phyloP scores from a whole-genome alignment of 768 basidiomycete species.

The Lactarius indigo region DNA sequence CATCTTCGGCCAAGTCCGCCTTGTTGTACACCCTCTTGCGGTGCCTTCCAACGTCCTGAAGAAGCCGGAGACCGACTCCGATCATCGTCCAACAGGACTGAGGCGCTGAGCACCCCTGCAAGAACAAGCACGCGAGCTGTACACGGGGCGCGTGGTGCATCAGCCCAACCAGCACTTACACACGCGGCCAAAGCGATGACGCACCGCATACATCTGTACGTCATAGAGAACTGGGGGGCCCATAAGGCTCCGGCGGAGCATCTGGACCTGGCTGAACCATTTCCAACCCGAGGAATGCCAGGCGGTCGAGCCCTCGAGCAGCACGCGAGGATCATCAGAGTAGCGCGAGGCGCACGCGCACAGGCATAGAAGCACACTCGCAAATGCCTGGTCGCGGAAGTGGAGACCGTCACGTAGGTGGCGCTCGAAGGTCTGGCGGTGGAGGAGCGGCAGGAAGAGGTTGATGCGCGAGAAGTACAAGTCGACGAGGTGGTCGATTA shows the following conservation, averaged over 20 bases:
- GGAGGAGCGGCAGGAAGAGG: constrained; percentile 44
- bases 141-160: constrained; percentile 17
- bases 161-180: constrained; percentile 27
- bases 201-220: constrained; percentile 62
- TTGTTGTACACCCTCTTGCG: constrained; percentile 42
- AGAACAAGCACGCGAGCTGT: constrained; percentile 38
- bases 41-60: constrained; percentile 77
- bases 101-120: constrained; percentile 44
- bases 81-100: constrained; percentile 55
- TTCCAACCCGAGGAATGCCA: constrained; percentile 43
- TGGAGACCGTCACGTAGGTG: constrained; percentile 39
- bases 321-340: constrained; percentile 50
- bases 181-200: constrained; percentile 31
- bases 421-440: constrained; percentile 44
- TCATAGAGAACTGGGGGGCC: constrained; percentile 60
- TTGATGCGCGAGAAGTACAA: constrained; percentile 47
- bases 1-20: constrained; percentile 51
- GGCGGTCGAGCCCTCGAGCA: constrained; percentile 29
- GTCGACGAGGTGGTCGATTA: constrained; percentile 43
- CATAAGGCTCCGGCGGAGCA: constrained; percentile 54
- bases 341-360: constrained; percentile 50
- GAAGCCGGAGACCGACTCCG: constrained; percentile 63
- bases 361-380: constrained; percentile 43
- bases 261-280: constrained; percentile 57
- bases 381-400: constrained; percentile 42